Percentiles rank a stretch among this genome's conserved stretches.
These are phyloP conservation scores for Trypanosoma caninum DNA, from an alignment of 208 protist genomes.

Conservation along the genomic window DNA sequence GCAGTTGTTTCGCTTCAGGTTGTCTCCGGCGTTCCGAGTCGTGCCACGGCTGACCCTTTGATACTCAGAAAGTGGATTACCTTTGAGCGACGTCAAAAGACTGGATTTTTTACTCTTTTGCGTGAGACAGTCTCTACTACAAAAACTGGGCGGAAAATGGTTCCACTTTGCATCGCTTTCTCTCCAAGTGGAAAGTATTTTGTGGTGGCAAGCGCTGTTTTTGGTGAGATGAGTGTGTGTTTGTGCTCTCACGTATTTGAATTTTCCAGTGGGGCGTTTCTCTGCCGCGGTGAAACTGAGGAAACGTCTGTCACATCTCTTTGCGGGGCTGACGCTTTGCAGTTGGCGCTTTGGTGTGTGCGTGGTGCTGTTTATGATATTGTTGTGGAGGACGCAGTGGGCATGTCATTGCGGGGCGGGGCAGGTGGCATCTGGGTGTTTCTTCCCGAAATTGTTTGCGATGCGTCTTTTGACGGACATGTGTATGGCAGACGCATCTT, in stretches of 20 bases:
- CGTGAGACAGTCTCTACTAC: constrained; percentile 21
- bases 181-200: constrained; percentile 43
- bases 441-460: constrained; percentile 12
- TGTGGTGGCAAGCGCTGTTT: constrained; percentile 32
- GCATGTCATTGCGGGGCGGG: neutral
- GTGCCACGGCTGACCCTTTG: constrained; percentile 30
- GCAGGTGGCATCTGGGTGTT: constrained; percentile 25
- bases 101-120: constrained; percentile 57
- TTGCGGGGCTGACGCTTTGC: neutral
- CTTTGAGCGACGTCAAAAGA: constrained; percentile 53
- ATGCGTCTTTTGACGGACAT: neutral
- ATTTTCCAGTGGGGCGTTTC: constrained; percentile 34
- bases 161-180: constrained; percentile 39
- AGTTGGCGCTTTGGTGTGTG: constrained; percentile 1
- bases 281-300: constrained; percentile 28
- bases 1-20: constrained; percentile 37
- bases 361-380: constrained; percentile 16
- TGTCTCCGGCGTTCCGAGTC: constrained; percentile 34
- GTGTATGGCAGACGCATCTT: constrained; percentile 15
- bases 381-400: constrained; percentile 18
- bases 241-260: constrained; percentile 45
- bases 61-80: constrained; percentile 44
- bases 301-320: constrained; percentile 11
- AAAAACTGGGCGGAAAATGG: constrained; percentile 8
- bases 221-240: constrained; percentile 11